Evolutionary conservation across 768 basidiomycete species (phyloP).

Genomic region (Coprinellus aureogranulatus): DNA sequence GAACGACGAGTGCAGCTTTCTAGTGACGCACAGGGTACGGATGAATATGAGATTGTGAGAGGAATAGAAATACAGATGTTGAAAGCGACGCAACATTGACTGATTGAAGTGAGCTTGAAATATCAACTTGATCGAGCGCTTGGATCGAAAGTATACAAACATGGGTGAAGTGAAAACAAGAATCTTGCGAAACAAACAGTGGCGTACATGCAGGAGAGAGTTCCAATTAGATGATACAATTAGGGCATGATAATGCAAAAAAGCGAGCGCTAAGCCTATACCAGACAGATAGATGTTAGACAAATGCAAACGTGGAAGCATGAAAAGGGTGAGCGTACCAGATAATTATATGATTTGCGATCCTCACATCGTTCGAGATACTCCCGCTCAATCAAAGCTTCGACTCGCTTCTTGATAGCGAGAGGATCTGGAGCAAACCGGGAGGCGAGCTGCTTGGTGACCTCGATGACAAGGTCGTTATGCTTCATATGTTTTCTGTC

Average conservation of each 20-base stretch:
- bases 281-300: neutral
- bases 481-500: constrained; percentile 87
- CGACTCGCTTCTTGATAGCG: constrained; percentile 90
- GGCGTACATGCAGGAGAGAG: neutral
- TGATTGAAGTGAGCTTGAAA: no score
- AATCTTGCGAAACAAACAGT: no score
- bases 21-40: no score
- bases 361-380: constrained; percentile 90
- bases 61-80: no score
- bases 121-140: no score
- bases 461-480: constrained; percentile 87
- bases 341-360: constrained; percentile 84
- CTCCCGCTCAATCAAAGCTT: constrained; percentile 93
- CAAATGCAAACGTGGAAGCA: constrained; percentile 13
- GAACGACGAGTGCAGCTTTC: no score
- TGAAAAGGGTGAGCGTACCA: constrained; percentile 39
- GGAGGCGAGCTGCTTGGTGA: constrained; percentile 79
- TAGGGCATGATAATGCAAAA: neutral
- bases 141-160: no score
- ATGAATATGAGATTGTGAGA: no score
- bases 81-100: no score
- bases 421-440: constrained; percentile 86
- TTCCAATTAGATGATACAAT: constrained; percentile 2
- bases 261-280: constrained; percentile 11
- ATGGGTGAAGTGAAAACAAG: no score